phyloP scores from a whole-genome alignment of 1,284 basidiomycete species.

The Papiliotrema nemorosa region DNA sequence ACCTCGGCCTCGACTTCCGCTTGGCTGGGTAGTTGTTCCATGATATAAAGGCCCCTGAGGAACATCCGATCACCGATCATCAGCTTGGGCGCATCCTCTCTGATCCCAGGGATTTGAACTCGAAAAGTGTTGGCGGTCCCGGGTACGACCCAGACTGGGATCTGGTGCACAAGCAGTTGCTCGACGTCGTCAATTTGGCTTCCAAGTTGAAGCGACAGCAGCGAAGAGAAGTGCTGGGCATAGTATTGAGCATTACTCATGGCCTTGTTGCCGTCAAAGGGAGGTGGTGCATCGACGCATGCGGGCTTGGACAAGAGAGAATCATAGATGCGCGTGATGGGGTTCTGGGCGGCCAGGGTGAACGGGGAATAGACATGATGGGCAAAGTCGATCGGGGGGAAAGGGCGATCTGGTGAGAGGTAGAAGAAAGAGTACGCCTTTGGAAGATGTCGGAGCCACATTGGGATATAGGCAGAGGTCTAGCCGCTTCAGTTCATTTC shows the following conservation, averaged over 20 bases:
- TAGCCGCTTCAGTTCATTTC: neutral
- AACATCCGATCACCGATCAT: conserved; percentile 37
- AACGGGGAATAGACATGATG: conserved; percentile 1
- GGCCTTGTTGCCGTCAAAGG: conserved; percentile 1
- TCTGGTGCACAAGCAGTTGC: conserved; percentile 11
- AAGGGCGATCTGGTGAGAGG: conserved; percentile 10
- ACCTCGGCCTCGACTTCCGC: conserved; percentile 37
- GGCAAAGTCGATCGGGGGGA: conserved; percentile 15
- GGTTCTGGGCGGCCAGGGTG: neutral
- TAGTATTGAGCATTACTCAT: conserved; percentile 10
- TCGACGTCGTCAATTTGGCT: conserved; percentile 11
- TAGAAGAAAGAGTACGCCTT: conserved; percentile 2
- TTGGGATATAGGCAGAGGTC: conserved; percentile 17
- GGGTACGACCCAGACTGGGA: conserved; percentile 4
- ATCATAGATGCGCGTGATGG: neutral
- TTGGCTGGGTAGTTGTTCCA: conserved; percentile 15
- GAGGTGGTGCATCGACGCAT: neutral
- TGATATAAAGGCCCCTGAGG: conserved; percentile 32
- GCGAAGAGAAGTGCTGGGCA: conserved; percentile 15
- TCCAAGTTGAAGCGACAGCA: conserved; percentile 18
- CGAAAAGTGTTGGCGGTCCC: conserved; percentile 10
- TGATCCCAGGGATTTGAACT: conserved; percentile 30
- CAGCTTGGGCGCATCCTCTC: conserved; percentile 44
- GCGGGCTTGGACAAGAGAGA: conserved; percentile 15
- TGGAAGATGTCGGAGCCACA: conserved; percentile 20